Conservation (phyloP, 129 eudicot genomes). For the Heracleum sosnowskyi region DNA sequence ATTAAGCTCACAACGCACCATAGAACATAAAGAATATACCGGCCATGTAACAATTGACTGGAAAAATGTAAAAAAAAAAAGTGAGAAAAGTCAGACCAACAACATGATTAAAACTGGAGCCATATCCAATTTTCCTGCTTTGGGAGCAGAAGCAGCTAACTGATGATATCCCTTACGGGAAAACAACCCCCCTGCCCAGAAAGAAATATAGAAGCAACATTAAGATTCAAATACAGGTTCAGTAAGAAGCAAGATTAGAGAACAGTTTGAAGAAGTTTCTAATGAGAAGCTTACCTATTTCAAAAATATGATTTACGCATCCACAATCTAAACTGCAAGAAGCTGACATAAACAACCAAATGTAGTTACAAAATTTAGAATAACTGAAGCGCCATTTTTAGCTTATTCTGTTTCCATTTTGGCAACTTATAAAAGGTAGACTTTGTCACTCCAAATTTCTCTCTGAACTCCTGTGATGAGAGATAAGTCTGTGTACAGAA, state of each 20-base stretch:
- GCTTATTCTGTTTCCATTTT: conserved; percentile 96
- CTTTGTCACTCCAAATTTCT: conserved; percentile 85
- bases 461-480: conserved; percentile 82
- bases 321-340: conserved; percentile 21
- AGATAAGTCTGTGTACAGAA: conserved; percentile 55
- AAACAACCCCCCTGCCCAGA: conserved; percentile 23
- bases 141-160: conserved; percentile 89
- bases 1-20: conserved; percentile 50
- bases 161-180: conserved; percentile 50
- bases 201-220: background rate
- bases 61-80: background rate
- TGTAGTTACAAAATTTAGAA: conserved; percentile 32
- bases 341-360: conserved; percentile 10
- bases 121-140: conserved; percentile 34
- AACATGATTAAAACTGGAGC: conserved; percentile 21
- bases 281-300: conserved; percentile 26
- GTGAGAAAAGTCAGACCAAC: conserved; percentile 6
- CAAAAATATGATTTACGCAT: conserved; percentile 1
- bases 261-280: background rate
- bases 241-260: conserved; percentile 2
- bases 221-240: conserved; percentile 12
- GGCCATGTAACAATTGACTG: background rate
- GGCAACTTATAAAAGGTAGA: conserved; percentile 77
- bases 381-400: conserved; percentile 69
- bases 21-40: conserved; percentile 30